Base-by-base conservation (phyloP, 768 basidiomycete species). In the Russula dissimulans region DNA sequence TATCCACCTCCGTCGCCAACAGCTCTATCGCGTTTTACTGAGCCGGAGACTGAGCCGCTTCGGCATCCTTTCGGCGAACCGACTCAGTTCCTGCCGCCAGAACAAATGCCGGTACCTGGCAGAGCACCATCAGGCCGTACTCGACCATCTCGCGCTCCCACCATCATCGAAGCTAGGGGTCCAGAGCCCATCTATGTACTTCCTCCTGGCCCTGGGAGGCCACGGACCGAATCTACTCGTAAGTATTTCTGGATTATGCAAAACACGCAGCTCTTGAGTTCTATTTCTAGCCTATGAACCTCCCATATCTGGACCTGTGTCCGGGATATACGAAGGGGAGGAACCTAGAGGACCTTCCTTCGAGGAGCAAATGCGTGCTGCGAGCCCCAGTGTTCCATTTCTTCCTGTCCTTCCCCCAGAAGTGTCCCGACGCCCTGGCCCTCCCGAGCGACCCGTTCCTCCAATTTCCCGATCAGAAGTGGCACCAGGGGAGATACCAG, bases 151-250 rank as follows among this genome's bases (percentile, higher is more conserved):
- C 45, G 39, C n/a, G 45, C 45, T 32, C 60, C 61, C 41, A 62
- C 61, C 39, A 31, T 62, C 38, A 45, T 62, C 29, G 61, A 62
- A 50, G 61, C 52, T n/a, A 57, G 32, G 22, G 60, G 60, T 31
- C 60, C 61, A 5, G 61, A 62, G 26, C 56, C n/a, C 5, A 62
- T 62, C 9, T 39, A 57, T 5, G 22, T 62, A 34, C 44, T 12
- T 42, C 45, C 51, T 57, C 51, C 56, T 31, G 60, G 31, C 3
- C 48, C 32, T 5, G 43, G 14, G 8, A 36, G 17, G 39, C 50
- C 55, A 47, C 50, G 50, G 18, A 14, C 26, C 12, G 60, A 57
- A 53, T 14, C 55, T n/a, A 11, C 14, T 53, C 45, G 61, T 62
- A 48, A 53, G 61, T 57, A 31, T 48, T 47, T 39, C 34, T 26